phyloP scores from a whole-genome alignment of 257 asterid genomes.

The Knoxia roxburghii region DNA sequence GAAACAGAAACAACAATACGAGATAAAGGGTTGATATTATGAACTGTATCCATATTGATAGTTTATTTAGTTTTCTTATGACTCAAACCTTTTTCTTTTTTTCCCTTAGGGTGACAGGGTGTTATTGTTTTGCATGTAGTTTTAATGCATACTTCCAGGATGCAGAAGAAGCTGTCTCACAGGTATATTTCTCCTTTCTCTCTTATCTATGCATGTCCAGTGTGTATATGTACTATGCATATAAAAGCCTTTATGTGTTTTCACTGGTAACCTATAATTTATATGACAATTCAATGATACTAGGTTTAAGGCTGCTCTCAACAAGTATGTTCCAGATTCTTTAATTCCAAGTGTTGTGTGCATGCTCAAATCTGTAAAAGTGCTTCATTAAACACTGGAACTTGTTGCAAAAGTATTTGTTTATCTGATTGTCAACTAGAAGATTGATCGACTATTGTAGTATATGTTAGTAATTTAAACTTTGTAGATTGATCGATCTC shows the following conservation, averaged over 20 bases:
- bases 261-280: too few relatives aligned
- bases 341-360: background rate
- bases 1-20: too few relatives aligned
- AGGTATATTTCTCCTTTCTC: constrained; percentile 41
- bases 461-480: background rate
- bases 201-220: background rate
- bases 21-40: too few relatives aligned
- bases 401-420: background rate
- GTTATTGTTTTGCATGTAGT: constrained; percentile 52
- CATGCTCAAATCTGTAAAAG: background rate
- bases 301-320: too few relatives aligned
- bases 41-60: background rate
- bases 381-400: background rate
- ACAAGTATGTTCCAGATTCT: background rate
- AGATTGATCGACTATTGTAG: background rate
- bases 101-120: constrained; percentile 45
- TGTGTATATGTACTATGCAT: background rate
- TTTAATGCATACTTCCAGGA: constrained; percentile 55
- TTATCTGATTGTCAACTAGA: too few relatives aligned
- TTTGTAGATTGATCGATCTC: too few relatives aligned
- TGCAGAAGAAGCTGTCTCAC: constrained; percentile 33
- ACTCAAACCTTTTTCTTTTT: background rate
- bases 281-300: too few relatives aligned
- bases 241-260: background rate
- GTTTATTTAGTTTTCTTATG: background rate